Evolutionary conservation across 2,329 filamentous ascomycete genomes (phyloP).

Genomic region (Ophiostoma sp.): DNA sequence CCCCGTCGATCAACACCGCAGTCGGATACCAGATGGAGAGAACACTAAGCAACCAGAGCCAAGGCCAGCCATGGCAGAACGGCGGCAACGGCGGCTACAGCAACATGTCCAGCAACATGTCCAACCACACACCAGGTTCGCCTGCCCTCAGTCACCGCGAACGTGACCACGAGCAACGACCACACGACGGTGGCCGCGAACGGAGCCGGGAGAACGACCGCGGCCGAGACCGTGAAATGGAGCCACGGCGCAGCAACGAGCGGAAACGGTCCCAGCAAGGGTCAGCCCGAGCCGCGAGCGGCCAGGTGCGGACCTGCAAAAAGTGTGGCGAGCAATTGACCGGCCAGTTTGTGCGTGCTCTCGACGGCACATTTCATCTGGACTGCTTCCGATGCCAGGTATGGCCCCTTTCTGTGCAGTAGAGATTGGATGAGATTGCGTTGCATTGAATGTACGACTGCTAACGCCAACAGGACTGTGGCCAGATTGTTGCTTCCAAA

Average conservation of each 20-base stretch:
- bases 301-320: conserved; percentile 64
- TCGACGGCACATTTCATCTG: conserved; percentile 90
- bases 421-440: neutral
- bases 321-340: conserved; percentile 85
- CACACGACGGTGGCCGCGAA: conserved; percentile 29
- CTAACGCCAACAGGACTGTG: conserved; percentile 73
- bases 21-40: conserved; percentile 30
- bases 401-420: conserved; percentile 35
- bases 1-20: conserved; percentile 17
- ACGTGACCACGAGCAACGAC: conserved; percentile 26
- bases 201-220: conserved; percentile 31
- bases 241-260: conserved; percentile 51
- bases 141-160: conserved; percentile 36
- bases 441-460: neutral
- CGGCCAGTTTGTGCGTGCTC: conserved; percentile 89
- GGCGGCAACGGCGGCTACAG: conserved; percentile 26
- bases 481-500: conserved; percentile 94
- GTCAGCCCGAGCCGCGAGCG: conserved; percentile 53
- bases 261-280: conserved; percentile 39
- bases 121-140: conserved; percentile 34
- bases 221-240: conserved; percentile 34
- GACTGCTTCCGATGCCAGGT: conserved; percentile 98
- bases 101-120: conserved; percentile 26
- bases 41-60: conserved; percentile 28
- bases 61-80: conserved; percentile 27